Evolutionary conservation across 164 flowering plant species (phyloP).

Genomic region (grape (Vitis vinifera)): DNA sequence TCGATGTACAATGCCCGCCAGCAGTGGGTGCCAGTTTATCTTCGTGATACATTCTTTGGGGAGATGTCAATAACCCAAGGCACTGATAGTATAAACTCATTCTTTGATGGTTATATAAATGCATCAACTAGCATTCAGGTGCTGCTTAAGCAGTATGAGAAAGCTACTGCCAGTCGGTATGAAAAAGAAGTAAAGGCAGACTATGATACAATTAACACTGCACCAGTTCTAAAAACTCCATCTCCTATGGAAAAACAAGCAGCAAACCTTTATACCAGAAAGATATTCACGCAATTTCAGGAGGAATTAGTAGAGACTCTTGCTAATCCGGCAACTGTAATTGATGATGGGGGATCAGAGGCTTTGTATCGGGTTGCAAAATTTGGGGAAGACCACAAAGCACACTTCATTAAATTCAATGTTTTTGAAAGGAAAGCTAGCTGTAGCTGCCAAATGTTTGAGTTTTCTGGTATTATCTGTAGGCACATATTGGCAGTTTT

Average conservation of each 20-base stretch:
- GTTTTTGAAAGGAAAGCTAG: conserved; percentile 41
- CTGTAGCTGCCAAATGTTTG: conserved; percentile 65
- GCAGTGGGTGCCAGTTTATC: conserved; percentile 62
- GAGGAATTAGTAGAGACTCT: conserved; percentile 57
- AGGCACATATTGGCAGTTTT: conserved; percentile 57
- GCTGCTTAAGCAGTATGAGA: conserved; percentile 55
- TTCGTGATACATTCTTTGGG: conserved; percentile 55
- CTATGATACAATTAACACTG: conserved; percentile 36
- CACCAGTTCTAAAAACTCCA: conserved; percentile 51
- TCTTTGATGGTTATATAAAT: conserved; percentile 50
- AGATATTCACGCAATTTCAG: conserved; percentile 48
- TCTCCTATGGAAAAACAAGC: conserved; percentile 72
- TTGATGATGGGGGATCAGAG: conserved; percentile 36
- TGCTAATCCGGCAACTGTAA: conserved; percentile 42
- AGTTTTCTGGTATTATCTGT: conserved; percentile 56
- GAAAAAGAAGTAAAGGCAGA: conserved; percentile 67
- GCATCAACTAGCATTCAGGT: conserved; percentile 42
- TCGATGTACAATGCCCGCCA: conserved; percentile 43
- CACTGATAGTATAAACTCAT: conserved; percentile 33
- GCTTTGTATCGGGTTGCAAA: conserved; percentile 43
- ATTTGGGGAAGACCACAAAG: conserved; percentile 54
- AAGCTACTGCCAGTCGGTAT: conserved; percentile 43
- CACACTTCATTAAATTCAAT: conserved; percentile 36
- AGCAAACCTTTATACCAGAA: conserved; percentile 47
- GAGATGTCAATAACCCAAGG: conserved; percentile 34